Evolutionary conservation across 352 stramenopile species (phyloP).

Genomic region (Pythium grandisporangium): DNA sequence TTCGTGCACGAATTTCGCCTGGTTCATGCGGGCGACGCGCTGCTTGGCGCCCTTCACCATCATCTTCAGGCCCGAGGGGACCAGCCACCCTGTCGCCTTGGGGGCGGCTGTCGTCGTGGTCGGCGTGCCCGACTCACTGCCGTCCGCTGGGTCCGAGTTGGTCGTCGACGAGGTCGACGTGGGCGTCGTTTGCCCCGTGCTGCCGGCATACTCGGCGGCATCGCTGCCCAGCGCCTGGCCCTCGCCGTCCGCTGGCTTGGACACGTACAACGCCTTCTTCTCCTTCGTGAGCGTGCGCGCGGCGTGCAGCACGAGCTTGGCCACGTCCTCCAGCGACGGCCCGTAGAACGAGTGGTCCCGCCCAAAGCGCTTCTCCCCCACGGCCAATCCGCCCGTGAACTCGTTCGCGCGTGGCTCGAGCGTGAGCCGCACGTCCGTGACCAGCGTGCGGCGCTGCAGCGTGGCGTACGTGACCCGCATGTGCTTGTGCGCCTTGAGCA

Average conservation of each 20-base stretch:
- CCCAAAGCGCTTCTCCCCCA: slow-evolving; percentile 54
- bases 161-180: neutral
- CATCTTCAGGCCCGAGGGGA: slow-evolving; percentile 40
- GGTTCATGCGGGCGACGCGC: slow-evolving; percentile 53
- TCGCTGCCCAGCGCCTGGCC: slow-evolving; percentile 15
- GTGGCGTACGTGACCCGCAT: slow-evolving; percentile 61
- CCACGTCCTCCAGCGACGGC: slow-evolving; percentile 48
- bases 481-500: slow-evolving; percentile 63
- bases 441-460: slow-evolving; percentile 60
- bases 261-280: slow-evolving; percentile 67
- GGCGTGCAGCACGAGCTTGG: slow-evolving; percentile 63
- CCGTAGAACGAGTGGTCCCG: slow-evolving; percentile 63
- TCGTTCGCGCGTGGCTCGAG: slow-evolving; percentile 64
- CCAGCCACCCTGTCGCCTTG: slow-evolving; percentile 29
- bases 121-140: neutral
- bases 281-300: slow-evolving; percentile 32
- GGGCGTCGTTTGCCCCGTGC: slow-evolving; percentile 2
- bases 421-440: slow-evolving; percentile 70
- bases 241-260: slow-evolving; percentile 35
- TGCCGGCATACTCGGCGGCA: slow-evolving; percentile 14
- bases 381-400: slow-evolving; percentile 37
- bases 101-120: neutral
- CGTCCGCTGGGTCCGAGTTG: neutral
- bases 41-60: slow-evolving; percentile 64
- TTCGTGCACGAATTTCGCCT: slow-evolving; percentile 62